These are phyloP conservation scores for Adansonia grandidieri DNA, from an alignment of 441 rosid genomes.

Conservation along the genomic window DNA sequence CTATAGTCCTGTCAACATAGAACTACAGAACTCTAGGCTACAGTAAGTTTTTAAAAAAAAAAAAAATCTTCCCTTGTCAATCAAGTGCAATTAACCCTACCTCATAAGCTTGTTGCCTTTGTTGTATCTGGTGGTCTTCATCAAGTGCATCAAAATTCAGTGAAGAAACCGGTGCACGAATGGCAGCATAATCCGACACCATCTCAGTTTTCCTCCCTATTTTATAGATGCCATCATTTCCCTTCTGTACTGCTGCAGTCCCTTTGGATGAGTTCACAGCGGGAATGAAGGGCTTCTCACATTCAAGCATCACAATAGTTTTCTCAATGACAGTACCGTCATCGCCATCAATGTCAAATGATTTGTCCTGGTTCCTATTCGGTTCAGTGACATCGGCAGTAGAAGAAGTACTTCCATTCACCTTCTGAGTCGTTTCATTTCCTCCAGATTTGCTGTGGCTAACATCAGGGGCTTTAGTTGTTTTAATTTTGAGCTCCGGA, in stretches of 20 bases:
- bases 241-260: slow-evolving; percentile 38
- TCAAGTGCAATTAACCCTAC: slow-evolving; percentile 34
- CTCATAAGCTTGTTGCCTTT: slow-evolving; percentile 42
- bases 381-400: slow-evolving; percentile 39
- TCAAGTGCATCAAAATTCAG: slow-evolving; percentile 40
- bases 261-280: slow-evolving; percentile 40
- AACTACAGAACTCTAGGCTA: not conserved
- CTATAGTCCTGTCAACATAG: not conserved
- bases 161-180: slow-evolving; percentile 44
- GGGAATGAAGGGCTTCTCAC: slow-evolving; percentile 26
- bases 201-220: slow-evolving; percentile 39
- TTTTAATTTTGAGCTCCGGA: slow-evolving; percentile 78
- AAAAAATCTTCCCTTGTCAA: not conserved
- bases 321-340: slow-evolving; percentile 78
- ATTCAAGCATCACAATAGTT: slow-evolving; percentile 71
- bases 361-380: slow-evolving; percentile 42
- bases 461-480: slow-evolving; percentile 49
- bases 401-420: slow-evolving; percentile 40
- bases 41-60: not conserved
- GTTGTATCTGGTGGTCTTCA: slow-evolving; percentile 35
- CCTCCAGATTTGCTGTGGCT: slow-evolving; percentile 41
- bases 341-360: slow-evolving; percentile 54
- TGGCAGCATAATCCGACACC: slow-evolving; percentile 44
- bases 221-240: slow-evolving; percentile 26
- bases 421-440: slow-evolving; percentile 40